A percentile compares a stretch with the other conserved stretches of the same genome.
Evolutionary conservation across 1,284 basidiomycete species (phyloP).

Genomic region (Thecaphora frezii): DNA sequence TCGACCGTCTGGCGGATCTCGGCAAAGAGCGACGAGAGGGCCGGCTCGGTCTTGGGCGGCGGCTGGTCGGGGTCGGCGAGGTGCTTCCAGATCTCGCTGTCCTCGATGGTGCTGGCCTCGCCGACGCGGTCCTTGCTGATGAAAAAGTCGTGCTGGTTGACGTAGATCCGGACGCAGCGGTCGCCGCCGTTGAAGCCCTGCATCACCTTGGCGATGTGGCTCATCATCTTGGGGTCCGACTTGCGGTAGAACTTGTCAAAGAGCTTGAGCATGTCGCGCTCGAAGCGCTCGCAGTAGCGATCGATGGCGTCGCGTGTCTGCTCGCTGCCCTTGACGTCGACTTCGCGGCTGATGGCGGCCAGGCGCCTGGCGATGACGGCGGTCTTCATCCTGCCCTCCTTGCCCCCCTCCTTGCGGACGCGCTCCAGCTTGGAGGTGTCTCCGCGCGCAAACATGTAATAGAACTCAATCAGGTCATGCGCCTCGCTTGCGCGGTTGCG

Average conservation of each 20-base stretch:
- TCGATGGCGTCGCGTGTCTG: slow-evolving; percentile 68
- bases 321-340: slow-evolving; percentile 63
- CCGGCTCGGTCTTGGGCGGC: slow-evolving; percentile 78
- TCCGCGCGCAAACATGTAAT: slow-evolving; percentile 85
- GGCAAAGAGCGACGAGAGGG: slow-evolving; percentile 75
- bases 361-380: slow-evolving; percentile 86
- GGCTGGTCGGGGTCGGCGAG: slow-evolving; percentile 68
- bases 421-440: slow-evolving; percentile 77
- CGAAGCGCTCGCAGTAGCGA: slow-evolving; percentile 95
- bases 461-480: slow-evolving; percentile 90
- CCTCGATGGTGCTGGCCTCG: slow-evolving; percentile 66
- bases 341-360: slow-evolving; percentile 85
- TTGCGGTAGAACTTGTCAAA: slow-evolving; percentile 86
- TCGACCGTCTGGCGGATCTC: slow-evolving; percentile 89
- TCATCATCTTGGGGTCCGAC: slow-evolving; percentile 99
- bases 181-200: slow-evolving; percentile 97
- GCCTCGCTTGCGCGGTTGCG: slow-evolving; percentile 90
- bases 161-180: slow-evolving; percentile 96
- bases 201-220: slow-evolving; percentile 93
- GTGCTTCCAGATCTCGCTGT: slow-evolving; percentile 74
- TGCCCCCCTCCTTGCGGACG: slow-evolving; percentile 73
- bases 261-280: slow-evolving; percentile 94
- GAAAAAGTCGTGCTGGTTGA: slow-evolving; percentile 87
- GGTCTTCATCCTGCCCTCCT: slow-evolving; percentile 80
- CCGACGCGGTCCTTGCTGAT: slow-evolving; percentile 68